Evolutionary conservation across 192 early-diverging fungal species (phyloP).

Genomic region (Coemansia furcata): DNA sequence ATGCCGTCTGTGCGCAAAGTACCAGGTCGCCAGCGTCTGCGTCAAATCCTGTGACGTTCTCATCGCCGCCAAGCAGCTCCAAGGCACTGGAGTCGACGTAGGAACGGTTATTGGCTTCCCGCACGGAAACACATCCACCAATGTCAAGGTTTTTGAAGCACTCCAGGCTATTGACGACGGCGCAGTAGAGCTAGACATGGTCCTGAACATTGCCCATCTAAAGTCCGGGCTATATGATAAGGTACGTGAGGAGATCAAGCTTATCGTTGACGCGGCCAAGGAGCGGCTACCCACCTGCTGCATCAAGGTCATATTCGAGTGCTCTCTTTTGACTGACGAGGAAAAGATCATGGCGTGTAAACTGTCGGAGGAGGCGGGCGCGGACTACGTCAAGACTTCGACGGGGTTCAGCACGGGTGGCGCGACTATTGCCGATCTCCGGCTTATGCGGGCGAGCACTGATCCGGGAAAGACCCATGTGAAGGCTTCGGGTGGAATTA

Average conservation of each 20-base stretch:
- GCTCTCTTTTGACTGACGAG: slow-evolving; percentile 55
- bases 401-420: slow-evolving; percentile 60
- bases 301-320: slow-evolving; percentile 64
- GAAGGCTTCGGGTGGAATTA: slow-evolving; percentile 62
- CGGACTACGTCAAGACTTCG: slow-evolving; percentile 64
- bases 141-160: slow-evolving; percentile 57
- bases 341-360: slow-evolving; percentile 54
- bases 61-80: slow-evolving; percentile 40
- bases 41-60: slow-evolving; percentile 63
- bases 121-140: slow-evolving; percentile 55
- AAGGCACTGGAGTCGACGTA: slow-evolving; percentile 52
- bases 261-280: slow-evolving; percentile 45
- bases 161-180: slow-evolving; percentile 57
- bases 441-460: slow-evolving; percentile 54
- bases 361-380: slow-evolving; percentile 50
- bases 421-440: slow-evolving; percentile 52
- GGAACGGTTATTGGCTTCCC: slow-evolving; percentile 63
- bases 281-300: slow-evolving; percentile 40
- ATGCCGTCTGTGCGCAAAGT: slow-evolving; percentile 53
- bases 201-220: slow-evolving; percentile 57
- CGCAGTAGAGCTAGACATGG: slow-evolving; percentile 61
- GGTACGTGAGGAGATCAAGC: slow-evolving; percentile 50
- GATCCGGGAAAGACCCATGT: slow-evolving; percentile 39
- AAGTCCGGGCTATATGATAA: slow-evolving; percentile 46
- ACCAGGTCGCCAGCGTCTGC: slow-evolving; percentile 57